Evolutionary conservation across 192 early-diverging fungal species (phyloP).

Genomic region (Backusella psychrophila): DNA sequence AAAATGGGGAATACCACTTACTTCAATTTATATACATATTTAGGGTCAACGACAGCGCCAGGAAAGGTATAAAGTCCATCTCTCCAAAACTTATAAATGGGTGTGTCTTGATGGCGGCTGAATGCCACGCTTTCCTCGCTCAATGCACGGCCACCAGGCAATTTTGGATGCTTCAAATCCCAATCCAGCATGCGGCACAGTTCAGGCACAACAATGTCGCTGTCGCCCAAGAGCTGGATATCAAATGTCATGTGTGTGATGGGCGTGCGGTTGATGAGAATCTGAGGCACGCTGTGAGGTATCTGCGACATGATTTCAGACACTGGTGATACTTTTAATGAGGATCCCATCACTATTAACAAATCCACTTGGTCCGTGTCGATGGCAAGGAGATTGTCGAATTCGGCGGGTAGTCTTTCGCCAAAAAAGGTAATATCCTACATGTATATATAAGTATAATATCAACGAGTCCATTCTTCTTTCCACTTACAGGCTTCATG

Average conservation of each 20-base stretch:
- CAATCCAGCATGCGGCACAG: constrained; percentile 71
- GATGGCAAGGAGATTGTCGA: constrained; percentile 65
- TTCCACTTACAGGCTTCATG: constrained; percentile 74
- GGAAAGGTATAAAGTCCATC: constrained; percentile 47
- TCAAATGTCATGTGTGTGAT: constrained; percentile 89
- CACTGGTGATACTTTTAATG: constrained; percentile 94
- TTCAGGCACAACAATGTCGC: constrained; percentile 80
- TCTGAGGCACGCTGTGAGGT: constrained; percentile 80
- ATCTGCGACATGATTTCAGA: constrained; percentile 85
- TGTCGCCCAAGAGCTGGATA: constrained; percentile 82
- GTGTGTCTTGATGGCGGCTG: not conserved
- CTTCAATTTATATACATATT: constrained; percentile 18
- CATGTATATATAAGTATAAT: not conserved
- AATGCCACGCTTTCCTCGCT: constrained; percentile 33
- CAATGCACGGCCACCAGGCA: constrained; percentile 54
- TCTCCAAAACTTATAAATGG: constrained; percentile 14
- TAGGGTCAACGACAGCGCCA: constrained; percentile 39
- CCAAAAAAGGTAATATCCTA: constrained; percentile 96
- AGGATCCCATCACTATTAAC: constrained; percentile 93
- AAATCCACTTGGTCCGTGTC: constrained; percentile 84
- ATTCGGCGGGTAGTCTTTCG: constrained; percentile 82
- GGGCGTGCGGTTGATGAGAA: constrained; percentile 89
- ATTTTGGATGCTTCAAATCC: constrained; percentile 66
- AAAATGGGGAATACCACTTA: not conserved
- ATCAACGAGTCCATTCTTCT: too few species aligned